Percentiles rank a stretch among this genome's conserved stretches.
Conservation (phyloP, 2,329 filamentous ascomycete species). For the Westerdykella ornata region DNA sequence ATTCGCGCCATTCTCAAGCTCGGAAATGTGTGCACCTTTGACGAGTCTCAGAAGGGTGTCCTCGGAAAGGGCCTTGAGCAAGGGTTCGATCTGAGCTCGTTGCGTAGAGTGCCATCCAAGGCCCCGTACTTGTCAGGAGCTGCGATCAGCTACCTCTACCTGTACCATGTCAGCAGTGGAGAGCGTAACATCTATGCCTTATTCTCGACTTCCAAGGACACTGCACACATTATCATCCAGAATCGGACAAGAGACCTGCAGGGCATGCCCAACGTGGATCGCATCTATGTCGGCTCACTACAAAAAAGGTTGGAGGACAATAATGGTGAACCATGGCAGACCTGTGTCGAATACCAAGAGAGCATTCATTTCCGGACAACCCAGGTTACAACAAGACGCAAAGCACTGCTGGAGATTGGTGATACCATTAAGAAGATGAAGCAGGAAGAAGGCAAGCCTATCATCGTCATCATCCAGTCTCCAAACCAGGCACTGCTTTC, state of each 20-base stretch:
- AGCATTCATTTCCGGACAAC: slow-evolving; percentile 77
- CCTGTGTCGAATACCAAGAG: slow-evolving; percentile 80
- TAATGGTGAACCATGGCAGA: slow-evolving; percentile 65
- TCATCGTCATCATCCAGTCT: slow-evolving; percentile 85
- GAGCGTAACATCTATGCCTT: slow-evolving; percentile 90
- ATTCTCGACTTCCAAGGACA: slow-evolving; percentile 73
- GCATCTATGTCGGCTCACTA: slow-evolving; percentile 75
- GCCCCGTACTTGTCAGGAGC: slow-evolving; percentile 69
- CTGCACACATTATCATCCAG: slow-evolving; percentile 83
- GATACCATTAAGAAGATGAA: slow-evolving; percentile 86
- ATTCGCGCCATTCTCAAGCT: slow-evolving; percentile 82
- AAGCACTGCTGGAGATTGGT: slow-evolving; percentile 79
- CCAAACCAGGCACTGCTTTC: slow-evolving; percentile 73
- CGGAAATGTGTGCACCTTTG: slow-evolving; percentile 87
- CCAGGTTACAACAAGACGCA: slow-evolving; percentile 82
- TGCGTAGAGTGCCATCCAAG: slow-evolving; percentile 62
- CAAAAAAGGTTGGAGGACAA: slow-evolving; percentile 59
- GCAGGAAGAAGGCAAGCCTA: slow-evolving; percentile 72
- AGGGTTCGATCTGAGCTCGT: slow-evolving; percentile 77
- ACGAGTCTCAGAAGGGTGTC: slow-evolving; percentile 82
- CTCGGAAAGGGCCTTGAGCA: slow-evolving; percentile 88
- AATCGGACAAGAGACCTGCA: slow-evolving; percentile 75
- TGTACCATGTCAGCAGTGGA: slow-evolving; percentile 86
- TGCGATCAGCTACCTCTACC: slow-evolving; percentile 74
- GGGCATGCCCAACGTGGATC: slow-evolving; percentile 83